These are phyloP conservation scores for Leccinum obscurum DNA, from an alignment of 768 basidiomycete genomes.

Conservation along the genomic window DNA sequence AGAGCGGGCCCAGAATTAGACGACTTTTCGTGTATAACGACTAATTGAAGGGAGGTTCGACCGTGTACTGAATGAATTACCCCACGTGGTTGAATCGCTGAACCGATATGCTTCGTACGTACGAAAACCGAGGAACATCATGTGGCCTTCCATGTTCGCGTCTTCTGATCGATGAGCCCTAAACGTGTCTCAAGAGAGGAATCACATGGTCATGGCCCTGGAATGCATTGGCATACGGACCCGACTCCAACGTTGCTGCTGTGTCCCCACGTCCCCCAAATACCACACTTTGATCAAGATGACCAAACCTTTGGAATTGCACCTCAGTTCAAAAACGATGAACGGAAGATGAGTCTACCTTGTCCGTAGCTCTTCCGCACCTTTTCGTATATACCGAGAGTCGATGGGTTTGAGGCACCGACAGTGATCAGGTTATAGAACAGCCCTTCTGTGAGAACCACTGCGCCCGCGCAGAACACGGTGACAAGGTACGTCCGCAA, in stretches of 20 bases:
- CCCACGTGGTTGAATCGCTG: neutral
- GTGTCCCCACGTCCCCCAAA: conserved; percentile 5
- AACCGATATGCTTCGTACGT: neutral
- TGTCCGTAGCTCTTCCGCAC: conserved; percentile 16
- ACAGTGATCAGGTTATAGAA: conserved; percentile 22
- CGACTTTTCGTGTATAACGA: neutral
- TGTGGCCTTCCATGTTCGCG: neutral
- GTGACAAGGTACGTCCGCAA: conserved; percentile 19
- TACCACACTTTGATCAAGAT: conserved; percentile 21
- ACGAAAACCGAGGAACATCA: no score
- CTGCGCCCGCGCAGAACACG: conserved; percentile 17
- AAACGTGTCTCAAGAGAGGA: neutral
- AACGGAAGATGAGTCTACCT: conserved; percentile 2
- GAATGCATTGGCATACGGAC: conserved; percentile 1
- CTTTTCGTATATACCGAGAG: conserved; percentile 22
- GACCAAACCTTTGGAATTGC: conserved; percentile 8
- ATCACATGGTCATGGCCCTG: conserved; percentile 23
- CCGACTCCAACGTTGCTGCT: neutral
- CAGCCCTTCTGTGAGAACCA: conserved; percentile 18
- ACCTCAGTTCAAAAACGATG: neutral
- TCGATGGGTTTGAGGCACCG: conserved; percentile 4
- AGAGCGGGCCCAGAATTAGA: neutral
- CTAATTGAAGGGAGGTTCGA: neutral
- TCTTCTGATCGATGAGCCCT: neutral
- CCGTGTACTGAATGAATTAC: neutral